Evolutionary conservation across 1,284 basidiomycete genomes (phyloP), one percentile per base, ranked within the genome.

Genomic region (Cryptococcus sp.): DNA sequence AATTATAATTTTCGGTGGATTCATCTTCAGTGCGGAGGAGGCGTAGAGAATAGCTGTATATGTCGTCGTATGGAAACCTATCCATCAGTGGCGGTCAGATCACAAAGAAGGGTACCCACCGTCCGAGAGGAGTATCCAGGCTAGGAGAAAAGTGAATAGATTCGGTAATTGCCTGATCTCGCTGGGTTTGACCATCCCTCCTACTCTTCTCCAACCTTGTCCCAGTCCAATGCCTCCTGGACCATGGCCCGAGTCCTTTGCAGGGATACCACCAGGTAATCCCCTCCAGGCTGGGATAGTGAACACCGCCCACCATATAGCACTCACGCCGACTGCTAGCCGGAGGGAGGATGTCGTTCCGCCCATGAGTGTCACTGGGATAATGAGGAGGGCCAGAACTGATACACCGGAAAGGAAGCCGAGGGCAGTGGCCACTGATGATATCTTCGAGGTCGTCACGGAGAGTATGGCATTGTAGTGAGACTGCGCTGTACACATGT

Each of bases 71-170:
- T 73, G 73, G 57, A 75, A 73, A 22, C 70, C 70, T 71, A n/a
- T n/a, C 13, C 25, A 32, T 2, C 21, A 39, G 3, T 2, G n/a
- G 46, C 16, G 16, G 23, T 23, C 18, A 48, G 34, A 25, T 18
- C 18, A 48, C 22, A 16, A 25, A 16, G 7, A n/a, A 10, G 34
- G 34, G 34, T 36, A 54, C 81, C 47, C 48, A 88, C 88, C 88
- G 66, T 94, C 91, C 0, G 87, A 90, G 25, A 96, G 81, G 13
- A 94, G 80, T 67, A 94, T 91, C 90, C 91, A 94, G 0, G 91
- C 88, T 3, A 85, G 80, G 37, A 94, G 83, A 64, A 89, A 93
- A 53, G 81, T 80, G 77, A 92, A 96, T 0, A 91, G 88, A 64
- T 90, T 86, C 32, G 80, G 79, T n/a, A 93, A 77, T 53, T 80